Evolutionary conservation across 352 stramenopile species (phyloP).

Genomic region (Phytopythium ostracodes): DNA sequence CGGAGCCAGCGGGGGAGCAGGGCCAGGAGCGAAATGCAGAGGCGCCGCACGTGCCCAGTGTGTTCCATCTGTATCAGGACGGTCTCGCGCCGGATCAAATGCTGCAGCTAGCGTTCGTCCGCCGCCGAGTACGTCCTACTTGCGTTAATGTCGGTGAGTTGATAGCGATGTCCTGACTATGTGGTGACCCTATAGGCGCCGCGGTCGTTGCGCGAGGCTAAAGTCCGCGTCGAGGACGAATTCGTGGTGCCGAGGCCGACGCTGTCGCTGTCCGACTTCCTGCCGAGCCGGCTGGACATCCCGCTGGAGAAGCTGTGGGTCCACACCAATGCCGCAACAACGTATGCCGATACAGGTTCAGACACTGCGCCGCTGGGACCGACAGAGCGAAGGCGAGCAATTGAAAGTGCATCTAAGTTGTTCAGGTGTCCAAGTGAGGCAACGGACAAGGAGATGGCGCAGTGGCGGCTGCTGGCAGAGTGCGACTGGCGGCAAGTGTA

Average conservation of each 20-base stretch:
- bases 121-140: constrained; percentile 22
- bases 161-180: not conserved
- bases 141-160: no score
- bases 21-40: not conserved
- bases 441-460: constrained; percentile 12
- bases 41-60: not conserved
- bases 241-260: constrained; percentile 48
- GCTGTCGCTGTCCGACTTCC: constrained; percentile 29
- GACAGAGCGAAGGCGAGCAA: not conserved
- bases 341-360: not conserved
- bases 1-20: not conserved
- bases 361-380: constrained; percentile 1
- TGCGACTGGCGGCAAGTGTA: constrained; percentile 40
- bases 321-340: not conserved
- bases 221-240: constrained; percentile 28
- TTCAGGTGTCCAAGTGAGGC: constrained; percentile 25
- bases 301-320: constrained; percentile 22
- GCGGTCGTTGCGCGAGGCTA: constrained; percentile 14
- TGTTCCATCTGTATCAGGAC: constrained; percentile 69
- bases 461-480: constrained; percentile 33
- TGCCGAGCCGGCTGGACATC: constrained; percentile 22
- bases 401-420: constrained; percentile 21
- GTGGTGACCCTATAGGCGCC: constrained; percentile 13
- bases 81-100: constrained; percentile 44
- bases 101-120: constrained; percentile 55